phyloP scores from a whole-genome alignment of 257 asterid species.

The Nicotiana tabacum region DNA sequence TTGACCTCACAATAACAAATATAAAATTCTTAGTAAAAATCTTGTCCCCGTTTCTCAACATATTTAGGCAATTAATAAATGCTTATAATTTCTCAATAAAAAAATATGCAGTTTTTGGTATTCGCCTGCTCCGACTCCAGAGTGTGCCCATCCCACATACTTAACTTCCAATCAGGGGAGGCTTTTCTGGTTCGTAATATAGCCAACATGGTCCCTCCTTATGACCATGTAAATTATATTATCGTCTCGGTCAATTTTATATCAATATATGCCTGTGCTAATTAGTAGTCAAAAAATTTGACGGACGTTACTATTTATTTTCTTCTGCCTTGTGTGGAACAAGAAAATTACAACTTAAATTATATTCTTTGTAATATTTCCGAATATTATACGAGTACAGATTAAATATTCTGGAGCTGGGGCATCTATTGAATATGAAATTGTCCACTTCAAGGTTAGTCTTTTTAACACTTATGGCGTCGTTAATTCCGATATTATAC shows the following conservation, averaged over 20 bases:
- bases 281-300: too few species aligned
- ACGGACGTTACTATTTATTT: too few species aligned
- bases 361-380: too few species aligned
- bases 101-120: slow-evolving; percentile 32
- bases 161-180: slow-evolving; percentile 46
- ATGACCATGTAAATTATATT: slow-evolving; percentile 23
- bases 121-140: slow-evolving; percentile 46
- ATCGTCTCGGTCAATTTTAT: too few species aligned
- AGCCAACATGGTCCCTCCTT: slow-evolving; percentile 53
- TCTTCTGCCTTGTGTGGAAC: too few species aligned
- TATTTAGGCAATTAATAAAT: neutral
- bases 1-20: too few species aligned
- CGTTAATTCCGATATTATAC: neutral
- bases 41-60: too few species aligned
- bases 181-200: slow-evolving; percentile 45
- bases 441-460: slow-evolving; percentile 62
- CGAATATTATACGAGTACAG: slow-evolving; percentile 20
- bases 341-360: too few species aligned
- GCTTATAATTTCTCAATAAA: neutral
- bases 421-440: slow-evolving; percentile 93
- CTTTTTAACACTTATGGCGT: neutral
- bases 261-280: too few species aligned
- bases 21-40: neutral
- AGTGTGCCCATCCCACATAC: slow-evolving; percentile 45
- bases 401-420: slow-evolving; percentile 68